Conservation (phyloP, 2,329 filamentous ascomycete genomes). For the Cercospora zeina region DNA sequence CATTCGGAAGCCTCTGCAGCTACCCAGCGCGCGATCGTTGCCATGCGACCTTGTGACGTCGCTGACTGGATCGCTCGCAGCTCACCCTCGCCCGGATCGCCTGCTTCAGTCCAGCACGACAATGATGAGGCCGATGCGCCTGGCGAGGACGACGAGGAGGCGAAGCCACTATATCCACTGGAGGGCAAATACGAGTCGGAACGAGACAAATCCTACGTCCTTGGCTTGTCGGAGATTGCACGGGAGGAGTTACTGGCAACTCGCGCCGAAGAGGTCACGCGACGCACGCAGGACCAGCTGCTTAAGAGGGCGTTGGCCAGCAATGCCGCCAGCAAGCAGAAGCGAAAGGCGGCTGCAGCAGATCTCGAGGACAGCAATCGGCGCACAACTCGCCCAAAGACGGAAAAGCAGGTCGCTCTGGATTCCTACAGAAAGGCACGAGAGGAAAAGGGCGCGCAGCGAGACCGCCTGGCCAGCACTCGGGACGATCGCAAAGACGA, state of each 20-base stretch:
- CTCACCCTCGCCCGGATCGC: conserved; percentile 51
- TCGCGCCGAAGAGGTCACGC: conserved; percentile 78
- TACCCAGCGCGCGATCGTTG: conserved; percentile 16
- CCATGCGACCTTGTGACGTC: not conserved
- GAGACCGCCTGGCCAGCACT: conserved; percentile 34
- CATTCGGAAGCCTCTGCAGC: not conserved
- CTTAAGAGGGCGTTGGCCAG: conserved; percentile 69
- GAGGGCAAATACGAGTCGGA: conserved; percentile 74
- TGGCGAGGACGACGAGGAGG: conserved; percentile 44
- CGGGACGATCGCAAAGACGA: conserved; percentile 50
- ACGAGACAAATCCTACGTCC: conserved; percentile 62
- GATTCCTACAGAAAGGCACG: conserved; percentile 66
- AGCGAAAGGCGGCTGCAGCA: conserved; percentile 74
- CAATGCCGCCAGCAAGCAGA: conserved; percentile 60
- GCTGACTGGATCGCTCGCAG: conserved; percentile 24
- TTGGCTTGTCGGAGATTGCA: conserved; percentile 84
- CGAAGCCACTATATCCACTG: conserved; percentile 72
- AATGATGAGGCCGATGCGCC: conserved; percentile 59
- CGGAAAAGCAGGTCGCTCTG: conserved; percentile 63
- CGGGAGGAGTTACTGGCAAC: conserved; percentile 88
- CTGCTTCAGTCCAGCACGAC: conserved; percentile 84
- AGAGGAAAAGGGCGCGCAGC: conserved; percentile 61
- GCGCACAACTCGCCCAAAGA: conserved; percentile 49
- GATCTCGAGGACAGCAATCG: conserved; percentile 79
- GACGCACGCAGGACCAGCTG: conserved; percentile 76